Base-by-base conservation (phyloP, 2,329 filamentous ascomycete genomes). In the Ophiostoma piceae region DNA sequence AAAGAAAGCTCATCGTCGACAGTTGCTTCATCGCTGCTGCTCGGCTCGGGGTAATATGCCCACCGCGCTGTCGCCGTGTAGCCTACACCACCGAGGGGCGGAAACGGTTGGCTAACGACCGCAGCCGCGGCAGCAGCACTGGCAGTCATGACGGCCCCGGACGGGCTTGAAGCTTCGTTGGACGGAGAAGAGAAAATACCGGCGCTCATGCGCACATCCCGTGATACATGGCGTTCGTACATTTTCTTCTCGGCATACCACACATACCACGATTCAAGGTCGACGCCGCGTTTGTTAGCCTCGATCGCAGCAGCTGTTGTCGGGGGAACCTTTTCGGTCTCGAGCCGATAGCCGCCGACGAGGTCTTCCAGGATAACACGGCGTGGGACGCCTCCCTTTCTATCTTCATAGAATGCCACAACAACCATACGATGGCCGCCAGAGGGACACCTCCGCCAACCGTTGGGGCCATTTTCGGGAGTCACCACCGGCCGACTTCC, bases 401-500 rank as follows among this genome's bases (percentile, higher is more conserved):
- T 39, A n/a, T 72, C 72, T 69, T 92, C 88, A 71, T 90, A 84
- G 76, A 94, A 97, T 0, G 88, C 89, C 12, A 96, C 82, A 12
- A 96, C 82, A 0, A 89, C 87, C 92, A 97, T 97, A 41, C 94
- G 87, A 76, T 98, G 94, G 5, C 91, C 90, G 60, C 85, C 84
- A 0, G 89, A 22, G 1, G 71, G 83, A 77, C 94, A 98, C 67
- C 93, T 85, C 12, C 93, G 85, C 94, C 94, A 97, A 2, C 94
- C 94, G 12, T 83, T 84, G 4, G 88, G 84, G 0, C 94, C 93
- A 73, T 97, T 93, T 72, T 94, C 90, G 22, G 82, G 81, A 69
- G 87, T 88, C 72, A 97, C 88, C 65, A 9, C 86, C 84, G 0
- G 84, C 84, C 26, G 35, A 47, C 5, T 22, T 9, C 35, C 19